Base-by-base conservation (phyloP, 1,284 basidiomycete genomes). In the Ustilago lituana region DNA sequence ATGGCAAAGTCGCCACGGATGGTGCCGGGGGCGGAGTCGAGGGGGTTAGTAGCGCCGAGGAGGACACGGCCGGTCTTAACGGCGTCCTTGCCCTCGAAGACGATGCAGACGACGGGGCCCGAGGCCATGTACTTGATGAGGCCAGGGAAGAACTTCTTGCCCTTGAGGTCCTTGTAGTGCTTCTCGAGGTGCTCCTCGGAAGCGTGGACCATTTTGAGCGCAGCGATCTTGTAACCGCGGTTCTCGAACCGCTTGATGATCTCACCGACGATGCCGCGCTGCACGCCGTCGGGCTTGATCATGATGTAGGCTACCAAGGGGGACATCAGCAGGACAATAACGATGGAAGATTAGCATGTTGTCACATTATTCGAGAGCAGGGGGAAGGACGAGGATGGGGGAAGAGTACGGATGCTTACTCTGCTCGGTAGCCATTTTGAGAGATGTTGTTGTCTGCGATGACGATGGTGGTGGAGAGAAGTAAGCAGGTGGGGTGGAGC, bases 41-140 rank as follows among this genome's bases (percentile, higher is more conserved):
- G 89, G 62, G 95, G 96, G 89, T 98, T 97, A 83, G 96, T 98
- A 45, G 93, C 90, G 83, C 95, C 94, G 78, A 98, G 91, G 89
- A 98, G 93, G 83, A 84, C 87, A 85, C 94, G 93, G 78, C 94
- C 94, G 57, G 74, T 74, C 73, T 77, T 79, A 47, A 81, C 78
- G 46, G 78, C 78, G 56, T 79, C 93, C 80, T 94, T 89, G 78
- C 95, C 95, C 86, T 97, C 88, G 88, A 93, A 97, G 80, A 95
- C 95, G 89, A 97, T 96, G 81, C 88, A 92, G 80, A 96, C 90
- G 77, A 99, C 95, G 77, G 95, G 95, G 70, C 95, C 95, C 69
- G 92, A 89, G 57, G 89, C 87, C 94, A 97, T 80, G 73, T 80
- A 80, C 77, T 81, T 78, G 70, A 80, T 67, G 51, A 82, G 73